These are phyloP conservation scores for Lecanosticta acicola DNA, from an alignment of 2,329 filamentous ascomycete genomes.

Conservation along the genomic window DNA sequence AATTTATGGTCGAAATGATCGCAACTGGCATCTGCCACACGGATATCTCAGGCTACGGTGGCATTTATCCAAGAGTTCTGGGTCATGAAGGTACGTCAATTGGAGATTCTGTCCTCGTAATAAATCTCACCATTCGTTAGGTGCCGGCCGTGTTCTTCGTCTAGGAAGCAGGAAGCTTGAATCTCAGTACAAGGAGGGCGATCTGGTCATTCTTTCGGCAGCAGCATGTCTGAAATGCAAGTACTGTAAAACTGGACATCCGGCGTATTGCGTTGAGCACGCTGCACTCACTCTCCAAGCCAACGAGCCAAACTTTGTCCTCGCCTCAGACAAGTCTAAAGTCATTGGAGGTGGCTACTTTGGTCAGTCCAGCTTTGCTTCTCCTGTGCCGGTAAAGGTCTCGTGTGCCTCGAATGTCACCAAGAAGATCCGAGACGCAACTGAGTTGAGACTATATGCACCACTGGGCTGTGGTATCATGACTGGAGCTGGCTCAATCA, in stretches of 20 bases:
- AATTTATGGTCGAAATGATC: slow-evolving; percentile 47
- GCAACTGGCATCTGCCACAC: slow-evolving; percentile 52
- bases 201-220: slow-evolving; percentile 42
- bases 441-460: slow-evolving; percentile 32
- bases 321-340: slow-evolving; percentile 14
- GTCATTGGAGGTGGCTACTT: slow-evolving; percentile 33
- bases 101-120: background rate
- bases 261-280: slow-evolving; percentile 43
- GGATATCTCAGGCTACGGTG: slow-evolving; percentile 31
- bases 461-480: slow-evolving; percentile 42
- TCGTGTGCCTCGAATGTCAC: slow-evolving; percentile 28
- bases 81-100: slow-evolving; percentile 23
- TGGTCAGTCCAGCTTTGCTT: slow-evolving; percentile 36
- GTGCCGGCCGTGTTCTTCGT: slow-evolving; percentile 19
- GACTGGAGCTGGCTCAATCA: slow-evolving; percentile 41
- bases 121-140: slow-evolving; percentile 5
- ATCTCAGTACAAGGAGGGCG: slow-evolving; percentile 27
- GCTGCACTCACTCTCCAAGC: slow-evolving; percentile 29
- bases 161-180: slow-evolving; percentile 12
- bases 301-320: slow-evolving; percentile 20
- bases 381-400: slow-evolving; percentile 28
- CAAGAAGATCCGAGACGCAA: slow-evolving; percentile 14
- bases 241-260: slow-evolving; percentile 40
- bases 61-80: slow-evolving; percentile 22
- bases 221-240: slow-evolving; percentile 40